phyloP scores from a whole-genome alignment of 306 rosid species.

The Cucumis melo region DNA sequence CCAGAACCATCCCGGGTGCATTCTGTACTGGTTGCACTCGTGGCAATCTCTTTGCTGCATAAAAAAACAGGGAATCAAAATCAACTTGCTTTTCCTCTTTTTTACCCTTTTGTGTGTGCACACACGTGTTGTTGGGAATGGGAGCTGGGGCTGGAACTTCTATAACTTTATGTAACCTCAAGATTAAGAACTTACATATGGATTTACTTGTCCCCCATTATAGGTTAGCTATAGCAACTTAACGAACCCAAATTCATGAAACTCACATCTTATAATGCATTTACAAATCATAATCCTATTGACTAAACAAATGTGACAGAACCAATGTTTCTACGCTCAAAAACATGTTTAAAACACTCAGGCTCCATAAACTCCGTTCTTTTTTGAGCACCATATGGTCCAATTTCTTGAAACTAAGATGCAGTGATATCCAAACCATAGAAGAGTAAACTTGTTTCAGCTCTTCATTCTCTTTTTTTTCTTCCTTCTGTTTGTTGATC shows the following conservation, averaged over 20 bases:
- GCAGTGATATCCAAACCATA: too few relatives aligned
- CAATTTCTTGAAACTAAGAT: too few relatives aligned
- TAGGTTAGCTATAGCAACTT: neutral
- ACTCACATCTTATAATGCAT: neutral
- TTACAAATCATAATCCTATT: neutral
- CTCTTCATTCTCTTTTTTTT: too few relatives aligned
- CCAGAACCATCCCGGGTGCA: conserved; percentile 7
- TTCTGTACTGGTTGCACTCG: conserved; percentile 10
- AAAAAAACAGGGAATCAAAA: neutral
- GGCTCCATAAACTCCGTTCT: neutral
- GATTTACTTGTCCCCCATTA: neutral
- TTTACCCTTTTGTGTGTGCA: neutral
- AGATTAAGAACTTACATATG: neutral
- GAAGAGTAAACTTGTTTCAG: too few relatives aligned
- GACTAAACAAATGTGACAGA: neutral
- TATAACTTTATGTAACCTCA: neutral
- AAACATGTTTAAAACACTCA: neutral
- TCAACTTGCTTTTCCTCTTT: neutral
- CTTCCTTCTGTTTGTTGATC: too few relatives aligned
- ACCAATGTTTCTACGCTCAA: neutral
- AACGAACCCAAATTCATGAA: neutral
- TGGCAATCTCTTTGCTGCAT: conserved; percentile 6
- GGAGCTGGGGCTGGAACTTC: neutral
- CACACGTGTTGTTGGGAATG: neutral
- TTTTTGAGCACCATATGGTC: neutral